phyloP scores from a whole-genome alignment of 148 eudicot species.

The Oxyria digyna region DNA sequence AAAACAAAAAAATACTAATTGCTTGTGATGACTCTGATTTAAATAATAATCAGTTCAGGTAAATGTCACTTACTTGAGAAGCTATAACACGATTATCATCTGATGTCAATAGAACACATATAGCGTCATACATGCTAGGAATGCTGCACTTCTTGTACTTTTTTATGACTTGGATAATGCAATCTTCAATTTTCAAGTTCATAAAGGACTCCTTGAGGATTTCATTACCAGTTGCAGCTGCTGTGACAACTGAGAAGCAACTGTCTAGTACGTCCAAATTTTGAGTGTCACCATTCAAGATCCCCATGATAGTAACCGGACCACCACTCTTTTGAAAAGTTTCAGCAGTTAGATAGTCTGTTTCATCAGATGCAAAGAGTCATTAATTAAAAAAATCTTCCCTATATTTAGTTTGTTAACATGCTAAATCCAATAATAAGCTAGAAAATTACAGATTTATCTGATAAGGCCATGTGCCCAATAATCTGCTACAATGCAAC shows the following conservation, averaged over 20 bases:
- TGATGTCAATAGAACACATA: slow-evolving; percentile 59
- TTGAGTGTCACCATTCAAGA: slow-evolving; percentile 27
- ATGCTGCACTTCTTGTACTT: slow-evolving; percentile 29
- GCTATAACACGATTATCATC: slow-evolving; percentile 93
- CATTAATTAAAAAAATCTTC: not conserved
- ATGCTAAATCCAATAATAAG: not conserved
- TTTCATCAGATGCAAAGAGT: not conserved
- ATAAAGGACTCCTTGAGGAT: slow-evolving; percentile 82
- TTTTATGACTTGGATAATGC: slow-evolving; percentile 35
- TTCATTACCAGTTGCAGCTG: slow-evolving; percentile 77
- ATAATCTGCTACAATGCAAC: not conserved
- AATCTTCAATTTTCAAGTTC: slow-evolving; percentile 64
- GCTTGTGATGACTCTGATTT: not conserved
- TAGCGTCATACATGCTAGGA: slow-evolving; percentile 56
- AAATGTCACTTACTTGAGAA: slow-evolving; percentile 58
- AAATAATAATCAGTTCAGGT: too few species aligned
- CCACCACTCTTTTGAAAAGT: slow-evolving; percentile 60
- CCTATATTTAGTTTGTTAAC: not conserved
- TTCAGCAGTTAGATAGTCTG: slow-evolving; percentile 68
- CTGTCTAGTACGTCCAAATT: slow-evolving; percentile 36
- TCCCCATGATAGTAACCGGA: slow-evolving; percentile 41
- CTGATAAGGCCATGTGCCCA: not conserved
- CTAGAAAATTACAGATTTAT: not conserved
- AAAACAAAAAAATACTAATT: not conserved
- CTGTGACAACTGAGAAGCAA: slow-evolving; percentile 72